Conservation (phyloP, 495 filamentous ascomycete genomes). For the Daldinia concentrica region DNA sequence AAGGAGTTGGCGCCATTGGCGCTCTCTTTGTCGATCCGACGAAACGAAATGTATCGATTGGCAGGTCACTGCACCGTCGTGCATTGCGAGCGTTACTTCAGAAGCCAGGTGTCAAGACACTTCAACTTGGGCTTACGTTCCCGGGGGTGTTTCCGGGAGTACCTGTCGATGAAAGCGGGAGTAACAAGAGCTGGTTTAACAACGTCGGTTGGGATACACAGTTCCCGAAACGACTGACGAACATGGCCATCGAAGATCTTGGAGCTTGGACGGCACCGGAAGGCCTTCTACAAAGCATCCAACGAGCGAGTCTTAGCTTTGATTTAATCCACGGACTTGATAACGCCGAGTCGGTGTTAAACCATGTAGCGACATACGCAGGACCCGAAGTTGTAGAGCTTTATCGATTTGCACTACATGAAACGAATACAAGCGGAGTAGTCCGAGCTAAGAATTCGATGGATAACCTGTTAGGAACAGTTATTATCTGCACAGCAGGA, state of each 20-base stretch:
- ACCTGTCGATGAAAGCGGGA: conserved; percentile 63
- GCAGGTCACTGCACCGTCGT: conserved; percentile 82
- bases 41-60: conserved; percentile 85
- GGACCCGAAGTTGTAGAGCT: conserved; percentile 85
- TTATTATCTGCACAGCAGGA: conserved; percentile 79
- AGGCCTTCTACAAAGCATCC: conserved; percentile 73
- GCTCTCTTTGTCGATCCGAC: conserved; percentile 84
- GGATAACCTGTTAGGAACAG: conserved; percentile 78
- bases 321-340: conserved; percentile 85
- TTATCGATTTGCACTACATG: conserved; percentile 79
- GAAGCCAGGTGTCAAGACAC: conserved; percentile 71
- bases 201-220: conserved; percentile 59
- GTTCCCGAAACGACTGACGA: conserved; percentile 64
- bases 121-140: conserved; percentile 81
- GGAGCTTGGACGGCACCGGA: conserved; percentile 78
- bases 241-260: conserved; percentile 70
- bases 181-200: conserved; percentile 65
- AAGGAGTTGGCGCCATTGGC: conserved; percentile 78
- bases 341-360: conserved; percentile 76
- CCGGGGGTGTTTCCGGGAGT: conserved; percentile 84
- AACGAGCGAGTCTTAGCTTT: conserved; percentile 72
- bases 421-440: conserved; percentile 77
- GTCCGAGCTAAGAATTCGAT: conserved; percentile 78
- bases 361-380: conserved; percentile 77
- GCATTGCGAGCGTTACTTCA: conserved; percentile 75